Base-by-base conservation (phyloP, 768 basidiomycete species). In the Tulasnella sp. region DNA sequence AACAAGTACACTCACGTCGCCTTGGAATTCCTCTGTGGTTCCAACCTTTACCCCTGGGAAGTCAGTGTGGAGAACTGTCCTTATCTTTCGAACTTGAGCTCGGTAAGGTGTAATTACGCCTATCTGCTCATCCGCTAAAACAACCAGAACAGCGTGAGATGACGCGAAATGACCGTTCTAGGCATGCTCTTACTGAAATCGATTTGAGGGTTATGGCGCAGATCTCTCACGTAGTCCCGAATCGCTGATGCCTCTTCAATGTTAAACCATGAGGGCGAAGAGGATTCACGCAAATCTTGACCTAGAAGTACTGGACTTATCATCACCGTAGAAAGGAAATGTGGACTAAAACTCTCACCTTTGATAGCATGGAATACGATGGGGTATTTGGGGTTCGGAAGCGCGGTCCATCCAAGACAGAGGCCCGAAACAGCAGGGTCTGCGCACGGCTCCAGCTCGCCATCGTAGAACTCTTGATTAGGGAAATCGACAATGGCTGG, bases 41-140 rank as follows among this genome's bases (percentile, higher is more conserved):
- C 80, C 81, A 14, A 82, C 81, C 44, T 82, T 82, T 11, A 82
- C 24, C 28, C 48, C 54, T 1, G 48, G 74, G 41, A 31, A n/a
- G 31, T 79, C 42, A 2, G 44, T 31, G 2, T 54, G 83, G 22
- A 92, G 83, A 3, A 84, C 77, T 9, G 81, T 84, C 22, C 90
- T 86, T 28, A 92, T 86, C 83, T 89, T 91, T 20, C 85, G 83
- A 72, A 88, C 88, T 83, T 93, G 92, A 0, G 91, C 91, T 82
- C 90, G 89, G 82, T 92, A 92, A 0, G 92, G 91, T 0, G 91
- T 83, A 44, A 92, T 92, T 50, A 92, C 85, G 1, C 91, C 91
- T 82, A 92, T 91, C n/a, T 92, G 40, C 6, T 42, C 41, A 18
- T 37, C 75, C 14, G 20, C 28, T 50, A 18, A 50, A 1, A 75